Evolutionary conservation across 225 moss, liverwort and hornwort species (phyloP).

Genomic region (Bryum argenteum): DNA sequence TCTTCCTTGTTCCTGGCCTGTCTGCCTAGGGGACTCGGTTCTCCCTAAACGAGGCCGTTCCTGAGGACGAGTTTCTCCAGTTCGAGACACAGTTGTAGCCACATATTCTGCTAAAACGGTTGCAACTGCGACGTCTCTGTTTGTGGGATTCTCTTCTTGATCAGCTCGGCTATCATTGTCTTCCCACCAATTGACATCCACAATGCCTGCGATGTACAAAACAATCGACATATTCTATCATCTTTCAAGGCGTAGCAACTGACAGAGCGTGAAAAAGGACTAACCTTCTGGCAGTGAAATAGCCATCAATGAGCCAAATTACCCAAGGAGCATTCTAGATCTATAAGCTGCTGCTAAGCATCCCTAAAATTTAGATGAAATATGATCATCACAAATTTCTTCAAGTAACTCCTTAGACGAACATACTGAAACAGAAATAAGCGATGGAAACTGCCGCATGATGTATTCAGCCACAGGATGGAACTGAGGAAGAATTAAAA

Average conservation of each 20-base stretch:
- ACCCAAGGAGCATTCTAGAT: conserved; percentile 8
- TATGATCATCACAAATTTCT: background rate
- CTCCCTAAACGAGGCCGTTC: conserved; percentile 60
- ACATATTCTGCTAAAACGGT: conserved; percentile 88
- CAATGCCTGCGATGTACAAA: conserved; percentile 37
- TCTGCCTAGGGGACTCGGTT: conserved; percentile 61
- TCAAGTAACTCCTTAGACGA: background rate
- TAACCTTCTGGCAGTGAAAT: background rate
- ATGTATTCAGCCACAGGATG: background rate
- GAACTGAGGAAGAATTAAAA: conserved; percentile 16
- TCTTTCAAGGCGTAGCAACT: background rate
- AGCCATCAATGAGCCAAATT: conserved; percentile 7
- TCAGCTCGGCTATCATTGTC: conserved; percentile 48
- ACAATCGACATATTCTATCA: conserved; percentile 15
- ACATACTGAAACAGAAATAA: background rate
- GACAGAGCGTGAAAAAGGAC: background rate
- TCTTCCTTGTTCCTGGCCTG: conserved; percentile 64
- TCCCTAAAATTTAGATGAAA: conserved; percentile 13
- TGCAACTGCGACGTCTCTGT: conserved; percentile 67
- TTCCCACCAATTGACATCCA: conserved; percentile 76
- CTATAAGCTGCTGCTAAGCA: conserved; percentile 4
- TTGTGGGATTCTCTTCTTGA: conserved; percentile 56
- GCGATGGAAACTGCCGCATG: background rate
- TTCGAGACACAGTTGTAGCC: conserved; percentile 48
- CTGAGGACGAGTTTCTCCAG: conserved; percentile 47